These are phyloP conservation scores for Exophiala calicioides DNA, from an alignment of 2,329 filamentous ascomycete genomes.

Conservation along the genomic window DNA sequence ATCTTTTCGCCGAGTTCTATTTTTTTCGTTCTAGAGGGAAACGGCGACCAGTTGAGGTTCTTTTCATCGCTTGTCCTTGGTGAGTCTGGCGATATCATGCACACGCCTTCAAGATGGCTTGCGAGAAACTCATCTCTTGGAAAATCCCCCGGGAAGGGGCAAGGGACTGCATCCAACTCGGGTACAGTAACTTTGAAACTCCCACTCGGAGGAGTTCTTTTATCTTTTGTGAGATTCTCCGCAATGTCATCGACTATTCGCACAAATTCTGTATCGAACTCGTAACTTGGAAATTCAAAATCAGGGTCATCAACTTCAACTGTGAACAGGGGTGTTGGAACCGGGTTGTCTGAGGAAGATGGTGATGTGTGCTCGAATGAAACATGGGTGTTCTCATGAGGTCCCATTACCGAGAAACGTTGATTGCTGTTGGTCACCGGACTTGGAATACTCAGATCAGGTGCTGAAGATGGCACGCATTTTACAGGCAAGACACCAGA, in stretches of 20 bases:
- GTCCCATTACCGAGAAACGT: too few species aligned
- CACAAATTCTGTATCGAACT: conserved; percentile 2
- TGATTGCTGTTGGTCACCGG: too few species aligned
- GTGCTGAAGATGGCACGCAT: too few species aligned
- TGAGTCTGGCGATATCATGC: neutral
- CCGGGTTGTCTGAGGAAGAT: neutral
- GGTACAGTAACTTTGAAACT: conserved; percentile 7
- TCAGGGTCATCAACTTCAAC: neutral
- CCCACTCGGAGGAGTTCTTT: neutral
- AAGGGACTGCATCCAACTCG: neutral
- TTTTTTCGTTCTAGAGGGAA: conserved; percentile 1
- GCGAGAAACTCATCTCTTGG: neutral
- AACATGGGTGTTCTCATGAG: too few species aligned
- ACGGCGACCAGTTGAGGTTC: conserved; percentile 11
- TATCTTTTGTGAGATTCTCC: conserved; percentile 1
- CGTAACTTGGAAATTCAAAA: neutral
- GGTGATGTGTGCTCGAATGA: neutral
- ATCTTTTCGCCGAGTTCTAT: conserved; percentile 8
- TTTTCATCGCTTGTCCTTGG: neutral
- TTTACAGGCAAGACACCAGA: too few species aligned
- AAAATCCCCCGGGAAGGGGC: neutral
- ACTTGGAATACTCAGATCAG: too few species aligned
- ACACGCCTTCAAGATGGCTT: neutral
- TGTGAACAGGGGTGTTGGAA: neutral
- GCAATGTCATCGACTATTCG: conserved; percentile 3